Evolutionary conservation across 208 protist species (phyloP), one percentile per base, ranked within the genome.

Genomic region (Phytomonas sp.): DNA sequence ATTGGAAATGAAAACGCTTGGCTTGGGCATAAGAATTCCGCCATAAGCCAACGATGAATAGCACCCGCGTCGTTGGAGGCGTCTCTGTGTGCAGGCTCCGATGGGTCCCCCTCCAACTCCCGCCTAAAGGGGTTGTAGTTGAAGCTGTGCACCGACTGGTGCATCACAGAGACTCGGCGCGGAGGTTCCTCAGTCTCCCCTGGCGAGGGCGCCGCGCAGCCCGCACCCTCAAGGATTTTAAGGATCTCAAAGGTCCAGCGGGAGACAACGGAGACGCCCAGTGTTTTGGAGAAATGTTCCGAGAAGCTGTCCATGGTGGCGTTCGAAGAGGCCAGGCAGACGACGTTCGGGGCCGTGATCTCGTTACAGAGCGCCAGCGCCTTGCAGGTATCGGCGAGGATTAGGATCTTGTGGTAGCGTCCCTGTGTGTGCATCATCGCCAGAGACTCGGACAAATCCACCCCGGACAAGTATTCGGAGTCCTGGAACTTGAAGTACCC

Each of bases 401-500:
- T 92, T 20, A 99, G 73, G 4, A 98, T 76, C 32, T 95, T 89
- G 34, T 83, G 81, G 82, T 97, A 99, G 67, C 97, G 84, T 29
- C 88, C 80, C 79, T 97, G 96, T 75, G 92, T 73, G 40, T 85
- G 79, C 97, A 99, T 99, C 82, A 98, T 95, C 80, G 89, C 81
- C 37, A 99, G 84, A n/a, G 93, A 94, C 66, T 99, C 96, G 8
- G 92, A 87, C n/a, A 99, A 69, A 69, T 97, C 93, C 1, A 70
- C 67, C 23, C 82, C 86, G 68, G 77, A 85, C 60, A 99, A 68
- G 74, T 98, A 97, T 75, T 97, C 93, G 4, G 78, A 77, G 70
- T 98, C 96, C 71, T 99, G 97, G 74, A 99, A 98, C 77, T 99
- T 99, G 59, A 99, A 91, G 79, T 98, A 99, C 40, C 95, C 83